These are phyloP conservation scores for Crithidia brevicula DNA, from an alignment of 208 protist species.

Conservation along the genomic window DNA sequence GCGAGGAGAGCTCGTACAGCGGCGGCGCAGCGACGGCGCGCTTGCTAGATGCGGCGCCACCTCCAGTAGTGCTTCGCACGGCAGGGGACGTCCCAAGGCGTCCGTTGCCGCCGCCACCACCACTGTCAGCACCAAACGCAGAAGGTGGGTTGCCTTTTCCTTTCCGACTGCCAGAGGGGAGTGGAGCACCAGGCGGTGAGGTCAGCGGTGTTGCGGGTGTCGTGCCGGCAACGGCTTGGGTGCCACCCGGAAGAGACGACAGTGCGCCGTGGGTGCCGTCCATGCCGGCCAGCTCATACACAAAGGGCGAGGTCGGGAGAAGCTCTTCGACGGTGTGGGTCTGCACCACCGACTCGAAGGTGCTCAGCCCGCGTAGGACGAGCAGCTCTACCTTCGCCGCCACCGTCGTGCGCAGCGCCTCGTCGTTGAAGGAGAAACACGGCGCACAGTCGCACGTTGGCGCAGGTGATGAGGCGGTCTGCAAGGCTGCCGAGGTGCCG, in stretches of 20 bases:
- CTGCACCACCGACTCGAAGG: constrained; percentile 33
- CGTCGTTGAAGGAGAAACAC: constrained; percentile 1
- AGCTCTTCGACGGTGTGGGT: constrained; percentile 30
- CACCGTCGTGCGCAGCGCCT: constrained; percentile 34
- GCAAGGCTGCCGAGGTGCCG: neutral
- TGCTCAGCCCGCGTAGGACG: constrained; percentile 41
- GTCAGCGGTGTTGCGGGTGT: no score
- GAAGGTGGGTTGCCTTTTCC: neutral
- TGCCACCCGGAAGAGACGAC: neutral
- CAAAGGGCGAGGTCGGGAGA: constrained; percentile 20
- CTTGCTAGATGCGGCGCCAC: constrained; percentile 3
- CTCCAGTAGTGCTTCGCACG: neutral
- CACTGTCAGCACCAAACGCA: neutral
- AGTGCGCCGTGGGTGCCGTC: neutral
- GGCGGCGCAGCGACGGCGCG: constrained; percentile 11
- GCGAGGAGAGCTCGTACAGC: constrained; percentile 32
- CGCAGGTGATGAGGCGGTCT: neutral
- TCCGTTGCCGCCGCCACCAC: neutral
- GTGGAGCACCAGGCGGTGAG: neutral
- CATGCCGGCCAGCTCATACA: constrained; percentile 23
- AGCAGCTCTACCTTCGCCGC: constrained; percentile 45
- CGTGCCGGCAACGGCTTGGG: neutral
- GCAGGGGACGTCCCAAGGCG: neutral
- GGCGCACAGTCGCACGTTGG: neutral
- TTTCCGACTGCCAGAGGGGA: neutral